A percentile compares a stretch with the other conserved stretches of the same genome.
phyloP scores from a whole-genome alignment of 2,329 filamentous ascomycete genomes.

The Fusarium pseudoanthophilum region DNA sequence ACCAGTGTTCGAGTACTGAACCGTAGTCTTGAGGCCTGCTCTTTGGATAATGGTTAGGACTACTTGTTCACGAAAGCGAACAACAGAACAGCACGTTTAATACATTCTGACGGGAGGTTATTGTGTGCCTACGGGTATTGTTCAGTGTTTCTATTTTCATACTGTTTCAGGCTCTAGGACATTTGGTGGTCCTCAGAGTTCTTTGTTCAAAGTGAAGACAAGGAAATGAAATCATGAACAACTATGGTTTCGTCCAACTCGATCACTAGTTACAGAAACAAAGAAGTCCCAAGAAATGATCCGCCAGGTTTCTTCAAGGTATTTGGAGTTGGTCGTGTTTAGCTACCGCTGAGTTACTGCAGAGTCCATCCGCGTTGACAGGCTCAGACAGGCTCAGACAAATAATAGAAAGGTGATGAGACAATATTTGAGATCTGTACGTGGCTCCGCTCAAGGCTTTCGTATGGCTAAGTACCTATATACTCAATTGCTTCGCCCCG shows the following conservation, averaged over 20 bases:
- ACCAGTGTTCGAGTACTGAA: slow-evolving; percentile 4
- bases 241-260: background rate
- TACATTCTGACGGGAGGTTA: background rate
- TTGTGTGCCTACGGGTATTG: background rate
- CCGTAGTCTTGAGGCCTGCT: slow-evolving; percentile 15
- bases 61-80: background rate
- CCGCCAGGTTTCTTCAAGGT: background rate
- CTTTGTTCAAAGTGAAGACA: slow-evolving; percentile 21
- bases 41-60: background rate
- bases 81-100: background rate
- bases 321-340: background rate
- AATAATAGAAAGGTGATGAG: background rate
- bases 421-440: background rate
- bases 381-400: background rate
- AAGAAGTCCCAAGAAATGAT: background rate
- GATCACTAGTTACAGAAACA: background rate
- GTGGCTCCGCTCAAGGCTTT: background rate
- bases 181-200: slow-evolving; percentile 8
- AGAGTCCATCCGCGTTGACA: background rate
- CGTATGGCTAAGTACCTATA: background rate
- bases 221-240: background rate
- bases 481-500: background rate
- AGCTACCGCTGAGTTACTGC: background rate
- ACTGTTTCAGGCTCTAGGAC: slow-evolving; percentile 15
- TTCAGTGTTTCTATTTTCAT: slow-evolving; percentile 21